Conservation (phyloP, 2,329 filamentous ascomycete genomes). For the Trichoderma afroharzianum region DNA sequence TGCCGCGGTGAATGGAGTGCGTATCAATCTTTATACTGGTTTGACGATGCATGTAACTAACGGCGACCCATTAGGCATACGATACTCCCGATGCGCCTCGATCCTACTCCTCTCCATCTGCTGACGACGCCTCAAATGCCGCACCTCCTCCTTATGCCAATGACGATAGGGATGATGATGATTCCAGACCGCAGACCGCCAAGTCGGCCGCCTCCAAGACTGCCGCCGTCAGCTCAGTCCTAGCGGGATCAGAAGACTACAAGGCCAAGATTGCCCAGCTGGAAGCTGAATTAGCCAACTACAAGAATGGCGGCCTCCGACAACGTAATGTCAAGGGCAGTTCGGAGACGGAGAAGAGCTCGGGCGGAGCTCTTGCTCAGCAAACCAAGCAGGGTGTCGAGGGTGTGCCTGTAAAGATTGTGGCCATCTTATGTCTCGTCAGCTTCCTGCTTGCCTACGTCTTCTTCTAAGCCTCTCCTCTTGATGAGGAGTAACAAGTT, state of each 20-base stretch:
- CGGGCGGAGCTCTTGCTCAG: slow-evolving; percentile 46
- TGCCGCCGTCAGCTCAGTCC: slow-evolving; percentile 43
- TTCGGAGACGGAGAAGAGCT: slow-evolving; percentile 48
- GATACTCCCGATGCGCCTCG: slow-evolving; percentile 45
- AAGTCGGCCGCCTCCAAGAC: slow-evolving; percentile 34
- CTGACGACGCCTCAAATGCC: slow-evolving; percentile 29
- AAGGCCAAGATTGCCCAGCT: slow-evolving; percentile 72
- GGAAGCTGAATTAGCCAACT: slow-evolving; percentile 65
- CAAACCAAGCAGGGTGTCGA: slow-evolving; percentile 56
- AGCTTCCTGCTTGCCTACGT: slow-evolving; percentile 94
- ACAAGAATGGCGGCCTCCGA: slow-evolving; percentile 71
- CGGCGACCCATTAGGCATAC: slow-evolving; percentile 26
- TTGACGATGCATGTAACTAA: not conserved
- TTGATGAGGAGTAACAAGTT: not conserved
- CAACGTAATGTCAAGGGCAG: slow-evolving; percentile 67
- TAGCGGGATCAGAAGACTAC: slow-evolving; percentile 54
- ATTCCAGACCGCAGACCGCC: slow-evolving; percentile 27
- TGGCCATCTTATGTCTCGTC: slow-evolving; percentile 77
- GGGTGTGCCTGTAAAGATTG: slow-evolving; percentile 83
- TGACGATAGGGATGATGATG: slow-evolving; percentile 32
- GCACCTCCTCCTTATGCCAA: slow-evolving; percentile 35
- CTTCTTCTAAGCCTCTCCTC: slow-evolving; percentile 67
- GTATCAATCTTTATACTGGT: slow-evolving; percentile 21
- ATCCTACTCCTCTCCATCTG: slow-evolving; percentile 43
- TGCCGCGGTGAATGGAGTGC: slow-evolving; percentile 39